Evolutionary conservation across 1,139 yeast genomes (phyloP), one percentile per base, ranked within the genome.

Genomic region (Taiozyma onychis): DNA sequence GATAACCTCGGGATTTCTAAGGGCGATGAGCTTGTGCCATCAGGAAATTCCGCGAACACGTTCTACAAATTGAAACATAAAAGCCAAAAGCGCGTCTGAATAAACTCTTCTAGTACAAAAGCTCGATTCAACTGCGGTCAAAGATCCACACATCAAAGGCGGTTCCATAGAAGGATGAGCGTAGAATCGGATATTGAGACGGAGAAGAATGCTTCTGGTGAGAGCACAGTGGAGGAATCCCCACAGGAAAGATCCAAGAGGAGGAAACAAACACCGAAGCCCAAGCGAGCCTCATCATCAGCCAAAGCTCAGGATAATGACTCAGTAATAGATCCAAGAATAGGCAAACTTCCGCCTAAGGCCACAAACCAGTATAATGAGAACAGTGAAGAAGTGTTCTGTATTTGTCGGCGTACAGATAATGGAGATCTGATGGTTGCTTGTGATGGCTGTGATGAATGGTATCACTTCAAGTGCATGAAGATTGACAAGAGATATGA

Each of bases 381-480:
- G 3, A 62, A 66, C 6, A 67, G 81, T 44, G 86, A 83, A 55
- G 93, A 85, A 54, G 70, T 88, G 11, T 90, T 76, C 60, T 91
- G 98, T 65, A 70, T 84, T 0, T 91, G 98, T 65, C 75, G 95
- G 43, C 78, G 77, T 53, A 87, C 91, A 0, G 97, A 91, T 61
- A 74, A 76, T 54, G 95, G 93, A 2, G 87, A 87, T 65, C 65
- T 85, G 54, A 90, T 90, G 97, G 86, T 91, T 24, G 90, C 88
- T 0, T 91, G 98, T 65, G 97, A 90, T 65, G 91, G 89, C 8
- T 91, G 98, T 68, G 97, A 90, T 62, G 96, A 88, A 56, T 91
- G 98, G 98, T 91, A 77, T 63, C 97, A 91, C 67, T 88, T 91
- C 65, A 73, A 72, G 46, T 91, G 97, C 62, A 80, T 90, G 75